Evolutionary conservation across 495 filamentous ascomycete genomes (phyloP).

Genomic region (Cairneyella variabilis): DNA sequence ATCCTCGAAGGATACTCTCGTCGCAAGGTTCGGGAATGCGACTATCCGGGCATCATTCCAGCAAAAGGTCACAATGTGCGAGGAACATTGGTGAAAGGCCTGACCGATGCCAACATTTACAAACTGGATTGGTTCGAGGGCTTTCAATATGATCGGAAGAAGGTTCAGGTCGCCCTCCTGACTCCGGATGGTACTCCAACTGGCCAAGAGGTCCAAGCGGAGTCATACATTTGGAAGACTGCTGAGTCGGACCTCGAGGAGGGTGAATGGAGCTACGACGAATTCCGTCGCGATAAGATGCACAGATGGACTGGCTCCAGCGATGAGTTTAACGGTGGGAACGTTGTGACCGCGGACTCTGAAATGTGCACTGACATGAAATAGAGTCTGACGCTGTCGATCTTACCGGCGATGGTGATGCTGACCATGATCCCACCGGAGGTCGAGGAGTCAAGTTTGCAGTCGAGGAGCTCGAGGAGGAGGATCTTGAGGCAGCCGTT

Average conservation of each 20-base stretch:
- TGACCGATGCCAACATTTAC: constrained; percentile 71
- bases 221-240: constrained; percentile 75
- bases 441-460: background rate
- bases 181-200: constrained; percentile 34
- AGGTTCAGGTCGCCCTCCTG: constrained; percentile 57
- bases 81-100: constrained; percentile 74
- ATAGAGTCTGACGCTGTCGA: too few relatives aligned
- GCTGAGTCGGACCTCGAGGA: constrained; percentile 50
- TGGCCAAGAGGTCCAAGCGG: constrained; percentile 49
- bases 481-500: too few relatives aligned
- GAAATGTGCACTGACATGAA: too few relatives aligned
- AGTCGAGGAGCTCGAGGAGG: too few relatives aligned
- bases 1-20: constrained; percentile 69
- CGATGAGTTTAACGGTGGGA: constrained; percentile 26
- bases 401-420: background rate
- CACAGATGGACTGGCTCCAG: constrained; percentile 42
- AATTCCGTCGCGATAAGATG: constrained; percentile 68
- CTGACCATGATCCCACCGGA: background rate
- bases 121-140: constrained; percentile 86
- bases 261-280: constrained; percentile 78
- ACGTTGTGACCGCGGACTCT: too few relatives aligned
- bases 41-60: constrained; percentile 82
- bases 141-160: constrained; percentile 58
- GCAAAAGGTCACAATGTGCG: constrained; percentile 56
- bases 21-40: constrained; percentile 59